Conservation (phyloP, 305 asterid species). For the Ilex paraguariensis region DNA sequence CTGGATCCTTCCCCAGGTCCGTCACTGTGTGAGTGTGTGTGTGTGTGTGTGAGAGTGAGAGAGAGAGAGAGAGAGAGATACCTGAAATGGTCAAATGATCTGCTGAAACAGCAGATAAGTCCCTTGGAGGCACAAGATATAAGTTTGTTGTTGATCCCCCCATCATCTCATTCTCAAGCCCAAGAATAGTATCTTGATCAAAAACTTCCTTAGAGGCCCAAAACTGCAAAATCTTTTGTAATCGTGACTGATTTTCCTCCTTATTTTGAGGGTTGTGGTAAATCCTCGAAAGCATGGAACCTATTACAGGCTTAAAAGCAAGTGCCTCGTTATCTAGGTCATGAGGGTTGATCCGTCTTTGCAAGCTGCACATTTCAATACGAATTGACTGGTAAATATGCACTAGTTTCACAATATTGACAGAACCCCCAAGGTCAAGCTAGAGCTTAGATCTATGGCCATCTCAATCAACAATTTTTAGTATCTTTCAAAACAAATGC, state of each 20-base stretch:
- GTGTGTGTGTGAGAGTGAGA: neutral
- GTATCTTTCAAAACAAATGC: too few relatives aligned
- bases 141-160: constrained; percentile 49
- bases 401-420: too few relatives aligned
- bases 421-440: too few relatives aligned
- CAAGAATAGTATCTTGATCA: constrained; percentile 76
- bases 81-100: constrained; percentile 58
- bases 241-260: constrained; percentile 94
- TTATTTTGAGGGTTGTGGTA: constrained; percentile 85
- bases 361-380: constrained; percentile 57
- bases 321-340: constrained; percentile 91
- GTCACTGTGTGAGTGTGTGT: too few relatives aligned
- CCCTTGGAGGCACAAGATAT: constrained; percentile 50
- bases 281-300: constrained; percentile 82
- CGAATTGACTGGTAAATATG: neutral
- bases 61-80: constrained; percentile 18
- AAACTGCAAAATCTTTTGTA: constrained; percentile 82
- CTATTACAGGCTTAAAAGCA: constrained; percentile 91
- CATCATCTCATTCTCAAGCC: constrained; percentile 75
- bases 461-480: too few relatives aligned
- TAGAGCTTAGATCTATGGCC: too few relatives aligned
- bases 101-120: constrained; percentile 35
- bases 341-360: constrained; percentile 67
- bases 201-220: constrained; percentile 96
- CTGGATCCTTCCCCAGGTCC: too few relatives aligned